Evolutionary conservation across 768 basidiomycete genomes (phyloP).

Genomic region (Dacryopinax spathularia): DNA sequence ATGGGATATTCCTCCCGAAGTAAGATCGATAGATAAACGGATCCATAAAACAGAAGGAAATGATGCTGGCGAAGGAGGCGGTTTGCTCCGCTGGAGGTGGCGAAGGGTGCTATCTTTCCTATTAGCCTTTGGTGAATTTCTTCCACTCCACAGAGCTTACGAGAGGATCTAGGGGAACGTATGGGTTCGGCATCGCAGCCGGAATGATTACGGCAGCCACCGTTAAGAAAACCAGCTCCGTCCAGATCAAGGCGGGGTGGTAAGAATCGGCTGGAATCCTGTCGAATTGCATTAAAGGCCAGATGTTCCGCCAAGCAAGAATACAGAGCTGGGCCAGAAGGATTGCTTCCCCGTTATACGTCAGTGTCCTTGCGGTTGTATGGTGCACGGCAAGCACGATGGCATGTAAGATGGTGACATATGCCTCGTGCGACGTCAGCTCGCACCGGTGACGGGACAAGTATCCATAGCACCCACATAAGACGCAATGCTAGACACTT

Average conservation of each 20-base stretch:
- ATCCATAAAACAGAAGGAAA: not conserved
- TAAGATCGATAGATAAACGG: not conserved
- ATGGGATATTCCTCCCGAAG: not conserved
- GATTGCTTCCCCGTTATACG: not conserved
- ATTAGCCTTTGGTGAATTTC: not conserved
- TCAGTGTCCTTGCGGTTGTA: not conserved
- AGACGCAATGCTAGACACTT: not conserved
- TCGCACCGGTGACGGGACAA: too few species aligned
- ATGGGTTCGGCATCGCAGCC: slow-evolving; percentile 40
- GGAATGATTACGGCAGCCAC: slow-evolving; percentile 38
- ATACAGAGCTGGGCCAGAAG: not conserved
- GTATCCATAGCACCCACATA: not conserved
- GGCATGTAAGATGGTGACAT: not conserved
- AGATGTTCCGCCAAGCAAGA: slow-evolving; percentile 26
- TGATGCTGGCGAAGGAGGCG: not conserved
- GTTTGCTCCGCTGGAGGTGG: not conserved
- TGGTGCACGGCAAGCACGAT: not conserved
- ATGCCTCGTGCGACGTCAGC: not conserved
- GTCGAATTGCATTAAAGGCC: slow-evolving; percentile 44
- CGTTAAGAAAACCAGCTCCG: slow-evolving; percentile 31
- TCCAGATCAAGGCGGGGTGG: slow-evolving; percentile 41
- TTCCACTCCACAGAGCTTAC: slow-evolving; percentile 18
- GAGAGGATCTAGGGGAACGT: slow-evolving; percentile 43
- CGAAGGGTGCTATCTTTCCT: slow-evolving; percentile 22
- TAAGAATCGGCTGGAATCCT: slow-evolving; percentile 34